Conservation (phyloP, 1,284 basidiomycete genomes). For the Austropuccinia psidii region DNA sequence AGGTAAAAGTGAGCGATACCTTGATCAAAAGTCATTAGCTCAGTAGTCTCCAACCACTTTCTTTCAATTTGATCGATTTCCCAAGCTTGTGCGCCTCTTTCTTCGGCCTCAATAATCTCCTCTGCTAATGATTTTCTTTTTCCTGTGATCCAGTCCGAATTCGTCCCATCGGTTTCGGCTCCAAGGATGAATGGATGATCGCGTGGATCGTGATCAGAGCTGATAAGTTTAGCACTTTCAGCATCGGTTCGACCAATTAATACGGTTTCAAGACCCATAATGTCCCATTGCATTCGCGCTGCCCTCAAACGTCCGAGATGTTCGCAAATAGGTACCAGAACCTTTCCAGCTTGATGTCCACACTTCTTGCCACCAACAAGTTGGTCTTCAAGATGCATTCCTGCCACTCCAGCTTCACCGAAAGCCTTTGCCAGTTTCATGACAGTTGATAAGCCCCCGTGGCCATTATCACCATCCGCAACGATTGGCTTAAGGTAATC, state of each 20-base stretch:
- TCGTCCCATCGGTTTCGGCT: conserved; percentile 50
- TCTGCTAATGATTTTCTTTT: conserved; percentile 52
- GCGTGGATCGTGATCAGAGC: conserved; percentile 69
- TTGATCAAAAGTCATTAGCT: conserved; percentile 52
- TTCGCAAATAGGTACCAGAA: conserved; percentile 77
- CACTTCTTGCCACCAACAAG: conserved; percentile 89
- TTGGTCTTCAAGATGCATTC: conserved; percentile 84
- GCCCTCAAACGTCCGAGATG: conserved; percentile 75
- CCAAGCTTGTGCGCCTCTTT: conserved; percentile 58
- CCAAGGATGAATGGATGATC: conserved; percentile 68
- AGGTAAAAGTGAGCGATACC: background rate
- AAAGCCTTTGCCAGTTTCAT: conserved; percentile 94
- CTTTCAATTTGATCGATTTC: conserved; percentile 70
- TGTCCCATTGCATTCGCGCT: conserved; percentile 76
- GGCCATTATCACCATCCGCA: conserved; percentile 54
- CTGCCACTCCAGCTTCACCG: conserved; percentile 80
- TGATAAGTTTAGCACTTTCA: conserved; percentile 74
- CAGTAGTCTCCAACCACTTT: conserved; percentile 63
- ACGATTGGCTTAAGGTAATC: conserved; percentile 48
- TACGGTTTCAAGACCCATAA: conserved; percentile 77
- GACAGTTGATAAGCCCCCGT: conserved; percentile 85
- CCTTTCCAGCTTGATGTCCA: conserved; percentile 90
- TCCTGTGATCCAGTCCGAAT: conserved; percentile 49
- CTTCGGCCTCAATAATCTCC: conserved; percentile 58
- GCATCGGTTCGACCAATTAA: conserved; percentile 85